Percentiles rank a stretch among this genome's conserved stretches.
These are phyloP conservation scores for Saraca asoca DNA, from an alignment of 331 rosid genomes.

Conservation along the genomic window DNA sequence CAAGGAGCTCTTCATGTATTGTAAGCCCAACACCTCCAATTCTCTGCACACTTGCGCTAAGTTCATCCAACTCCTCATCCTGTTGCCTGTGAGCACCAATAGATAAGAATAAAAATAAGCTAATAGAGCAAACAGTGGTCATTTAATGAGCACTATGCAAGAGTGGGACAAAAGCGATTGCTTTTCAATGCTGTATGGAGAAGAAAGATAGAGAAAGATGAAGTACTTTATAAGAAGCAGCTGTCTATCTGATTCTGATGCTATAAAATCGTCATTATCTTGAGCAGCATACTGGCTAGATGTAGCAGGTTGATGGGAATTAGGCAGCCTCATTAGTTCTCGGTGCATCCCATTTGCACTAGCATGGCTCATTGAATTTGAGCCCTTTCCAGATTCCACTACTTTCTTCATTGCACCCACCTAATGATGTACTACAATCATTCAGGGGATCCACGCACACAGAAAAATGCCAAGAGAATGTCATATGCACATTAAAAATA, in stretches of 20 bases:
- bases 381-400: constrained; percentile 61
- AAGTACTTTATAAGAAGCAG: constrained; percentile 87
- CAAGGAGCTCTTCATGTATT: constrained; percentile 90
- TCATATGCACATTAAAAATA: neutral
- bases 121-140: no score
- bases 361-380: constrained; percentile 43
- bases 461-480: neutral
- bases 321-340: constrained; percentile 88
- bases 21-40: constrained; percentile 81
- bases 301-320: constrained; percentile 55
- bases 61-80: constrained; percentile 95
- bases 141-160: no score
- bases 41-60: constrained; percentile 86
- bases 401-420: constrained; percentile 64
- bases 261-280: constrained; percentile 73
- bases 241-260: constrained; percentile 92
- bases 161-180: no score
- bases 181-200: neutral
- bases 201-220: constrained; percentile 18
- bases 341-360: constrained; percentile 64
- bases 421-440: constrained; percentile 45
- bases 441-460: constrained; percentile 8
- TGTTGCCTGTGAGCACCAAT: constrained; percentile 63
- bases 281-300: constrained; percentile 55
- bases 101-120: neutral